Conservation (phyloP, 2,329 filamentous ascomycete species). For the Neonectria coccinea region DNA sequence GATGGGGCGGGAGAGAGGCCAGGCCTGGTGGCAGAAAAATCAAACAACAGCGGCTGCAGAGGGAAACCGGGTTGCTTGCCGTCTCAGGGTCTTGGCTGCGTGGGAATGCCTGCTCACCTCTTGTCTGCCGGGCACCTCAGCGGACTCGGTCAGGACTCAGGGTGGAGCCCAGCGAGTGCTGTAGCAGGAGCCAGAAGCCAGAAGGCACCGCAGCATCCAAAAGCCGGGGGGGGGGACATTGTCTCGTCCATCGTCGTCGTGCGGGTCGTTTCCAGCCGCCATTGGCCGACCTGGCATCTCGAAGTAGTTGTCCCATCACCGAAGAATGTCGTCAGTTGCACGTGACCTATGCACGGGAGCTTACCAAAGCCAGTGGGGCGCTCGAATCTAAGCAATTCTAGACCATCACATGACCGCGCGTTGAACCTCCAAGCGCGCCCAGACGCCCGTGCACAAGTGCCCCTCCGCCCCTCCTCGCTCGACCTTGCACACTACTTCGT, state of each 20-base stretch:
- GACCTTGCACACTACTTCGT: not conserved
- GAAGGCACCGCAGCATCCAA: not conserved
- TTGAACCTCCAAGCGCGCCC: conserved; percentile 31
- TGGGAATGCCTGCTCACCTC: not conserved
- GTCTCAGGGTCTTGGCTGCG: not conserved
- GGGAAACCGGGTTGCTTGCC: not conserved
- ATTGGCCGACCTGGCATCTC: not conserved
- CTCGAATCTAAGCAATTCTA: not conserved
- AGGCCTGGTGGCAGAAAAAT: not conserved
- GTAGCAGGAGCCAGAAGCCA: not conserved
- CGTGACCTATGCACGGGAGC: not conserved
- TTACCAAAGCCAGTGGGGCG: too few relatives aligned
- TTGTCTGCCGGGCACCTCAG: not conserved
- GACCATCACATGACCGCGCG: conserved; percentile 39
- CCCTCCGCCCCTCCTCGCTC: not conserved
- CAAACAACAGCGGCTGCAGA: not conserved
- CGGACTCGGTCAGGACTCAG: not conserved
- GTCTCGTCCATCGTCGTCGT: not conserved
- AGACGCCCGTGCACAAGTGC: not conserved
- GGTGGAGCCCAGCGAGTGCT: not conserved
- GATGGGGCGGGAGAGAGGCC: not conserved
- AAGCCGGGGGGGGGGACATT: too few relatives aligned
- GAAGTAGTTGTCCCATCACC: not conserved
- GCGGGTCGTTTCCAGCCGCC: not conserved
- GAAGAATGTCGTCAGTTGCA: not conserved